phyloP scores from a whole-genome alignment of 768 basidiomycete species.

The Suillus cothurnatus region DNA sequence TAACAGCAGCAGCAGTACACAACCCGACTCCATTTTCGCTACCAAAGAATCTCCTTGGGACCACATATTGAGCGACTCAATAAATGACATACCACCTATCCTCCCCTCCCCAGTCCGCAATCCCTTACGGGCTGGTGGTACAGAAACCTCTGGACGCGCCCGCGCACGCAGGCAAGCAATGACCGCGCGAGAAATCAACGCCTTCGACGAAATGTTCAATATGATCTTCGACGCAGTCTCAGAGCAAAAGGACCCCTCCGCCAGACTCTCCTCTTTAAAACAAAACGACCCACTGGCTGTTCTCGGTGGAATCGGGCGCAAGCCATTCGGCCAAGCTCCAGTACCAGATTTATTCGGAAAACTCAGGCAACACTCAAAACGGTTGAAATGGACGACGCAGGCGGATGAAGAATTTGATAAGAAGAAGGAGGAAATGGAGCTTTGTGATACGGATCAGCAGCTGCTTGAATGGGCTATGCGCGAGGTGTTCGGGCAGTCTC shows the following conservation, averaged over 20 bases:
- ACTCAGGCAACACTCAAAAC: conserved; percentile 53
- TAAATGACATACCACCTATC: conserved; percentile 36
- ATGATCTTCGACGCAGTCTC: conserved; percentile 63
- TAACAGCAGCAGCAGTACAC: conserved; percentile 2
- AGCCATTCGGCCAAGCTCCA: conserved; percentile 18
- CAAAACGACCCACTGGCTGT: background rate
- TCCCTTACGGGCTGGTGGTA: conserved; percentile 14
- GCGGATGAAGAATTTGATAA: conserved; percentile 60
- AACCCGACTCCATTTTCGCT: conserved; percentile 37
- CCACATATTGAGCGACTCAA: conserved; percentile 48
- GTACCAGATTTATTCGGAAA: conserved; percentile 56
- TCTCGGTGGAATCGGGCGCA: conserved; percentile 16
- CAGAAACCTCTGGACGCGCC: background rate
- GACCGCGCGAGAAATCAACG: conserved; percentile 66
- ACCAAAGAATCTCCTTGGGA: conserved; percentile 48
- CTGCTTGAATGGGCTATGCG: conserved; percentile 73
- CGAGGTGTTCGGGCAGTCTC: conserved; percentile 67
- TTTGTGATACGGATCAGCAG: conserved; percentile 66
- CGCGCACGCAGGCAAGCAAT: conserved; percentile 53
- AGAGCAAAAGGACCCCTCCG: conserved; percentile 29
- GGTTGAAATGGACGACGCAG: conserved; percentile 52
- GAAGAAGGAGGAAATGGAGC: conserved; percentile 73
- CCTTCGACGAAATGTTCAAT: conserved; percentile 75
- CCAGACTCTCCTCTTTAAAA: conserved; percentile 9
- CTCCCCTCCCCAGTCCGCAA: conserved; percentile 22